These are phyloP conservation scores for Kodamaea plutei DNA, from an alignment of 1,139 yeast species.

Conservation along the genomic window DNA sequence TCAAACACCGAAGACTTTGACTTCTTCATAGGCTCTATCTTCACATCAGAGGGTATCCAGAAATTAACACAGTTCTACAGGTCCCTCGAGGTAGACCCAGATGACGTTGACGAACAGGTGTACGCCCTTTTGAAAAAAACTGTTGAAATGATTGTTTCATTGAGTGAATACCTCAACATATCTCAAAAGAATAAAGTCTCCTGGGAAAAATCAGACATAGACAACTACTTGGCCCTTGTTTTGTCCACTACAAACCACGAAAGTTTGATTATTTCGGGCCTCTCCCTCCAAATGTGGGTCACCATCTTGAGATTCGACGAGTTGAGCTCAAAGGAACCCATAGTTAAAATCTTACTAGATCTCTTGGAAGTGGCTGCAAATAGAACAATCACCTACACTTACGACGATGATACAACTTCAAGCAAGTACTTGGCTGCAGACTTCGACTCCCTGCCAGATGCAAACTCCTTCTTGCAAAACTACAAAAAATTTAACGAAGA, in stretches of 20 bases:
- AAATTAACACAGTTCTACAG: conserved; percentile 65
- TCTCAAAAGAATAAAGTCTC: conserved; percentile 35
- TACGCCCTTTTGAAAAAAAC: conserved; percentile 83
- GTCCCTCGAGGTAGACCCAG: conserved; percentile 60
- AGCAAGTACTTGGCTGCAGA: conserved; percentile 71
- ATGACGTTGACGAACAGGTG: conserved; percentile 71
- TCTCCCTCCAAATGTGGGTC: conserved; percentile 94
- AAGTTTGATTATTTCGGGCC: conserved; percentile 84
- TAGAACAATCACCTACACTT: conserved; percentile 70
- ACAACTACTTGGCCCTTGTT: conserved; percentile 67
- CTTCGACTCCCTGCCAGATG: conserved; percentile 84
- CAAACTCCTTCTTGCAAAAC: conserved; percentile 70
- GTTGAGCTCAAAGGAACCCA: conserved; percentile 48
- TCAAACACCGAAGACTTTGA: conserved; percentile 68
- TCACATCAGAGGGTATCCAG: conserved; percentile 64
- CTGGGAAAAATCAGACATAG: conserved; percentile 54
- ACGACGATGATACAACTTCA: conserved; percentile 59
- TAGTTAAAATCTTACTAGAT: conserved; percentile 54
- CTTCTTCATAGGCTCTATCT: conserved; percentile 75
- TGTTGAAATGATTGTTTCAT: conserved; percentile 89
- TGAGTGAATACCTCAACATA: conserved; percentile 70
- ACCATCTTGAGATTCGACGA: conserved; percentile 81
- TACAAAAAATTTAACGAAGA: conserved; percentile 87
- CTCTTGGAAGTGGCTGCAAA: conserved; percentile 75
- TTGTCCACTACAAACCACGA: conserved; percentile 79